A percentile compares a stretch with the other conserved stretches of the same genome.
These are phyloP conservation scores for Sporisorium iseilematis-ciliati DNA, from an alignment of 1,284 basidiomycete species.

Conservation along the genomic window DNA sequence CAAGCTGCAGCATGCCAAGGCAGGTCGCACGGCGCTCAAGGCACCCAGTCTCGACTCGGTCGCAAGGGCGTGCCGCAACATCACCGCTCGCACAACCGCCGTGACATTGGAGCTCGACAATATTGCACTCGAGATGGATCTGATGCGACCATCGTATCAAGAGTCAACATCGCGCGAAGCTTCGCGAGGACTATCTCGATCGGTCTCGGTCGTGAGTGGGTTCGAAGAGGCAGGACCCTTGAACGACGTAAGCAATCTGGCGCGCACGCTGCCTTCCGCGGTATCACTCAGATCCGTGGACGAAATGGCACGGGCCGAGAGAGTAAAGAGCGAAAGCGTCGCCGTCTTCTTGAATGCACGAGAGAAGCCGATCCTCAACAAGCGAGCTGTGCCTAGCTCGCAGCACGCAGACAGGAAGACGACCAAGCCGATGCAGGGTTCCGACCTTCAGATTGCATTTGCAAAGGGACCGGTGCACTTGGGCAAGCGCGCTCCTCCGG, in stretches of 20 bases:
- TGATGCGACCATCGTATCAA: constrained; percentile 27
- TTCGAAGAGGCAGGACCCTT: constrained; percentile 23
- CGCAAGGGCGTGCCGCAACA: constrained; percentile 84
- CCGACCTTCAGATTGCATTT: constrained; percentile 59
- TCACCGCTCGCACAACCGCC: constrained; percentile 75
- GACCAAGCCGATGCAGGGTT: constrained; percentile 40
- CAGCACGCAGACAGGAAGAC: constrained; percentile 23
- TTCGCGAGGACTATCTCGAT: constrained; percentile 25
- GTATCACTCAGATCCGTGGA: constrained; percentile 25
- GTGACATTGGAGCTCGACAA: constrained; percentile 76
- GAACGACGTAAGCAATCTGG: constrained; percentile 25
- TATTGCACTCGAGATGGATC: constrained; percentile 75
- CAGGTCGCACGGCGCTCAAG: constrained; percentile 76
- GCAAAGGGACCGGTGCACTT: constrained; percentile 59
- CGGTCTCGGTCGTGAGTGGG: constrained; percentile 31
- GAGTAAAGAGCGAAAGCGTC: constrained; percentile 35
- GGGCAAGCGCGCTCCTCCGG: constrained; percentile 32
- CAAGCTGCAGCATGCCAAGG: constrained; percentile 76
- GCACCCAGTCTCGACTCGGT: constrained; percentile 85
- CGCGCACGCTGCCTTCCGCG: constrained; percentile 33
- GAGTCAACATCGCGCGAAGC: constrained; percentile 11
- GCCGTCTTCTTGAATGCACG: constrained; percentile 42
- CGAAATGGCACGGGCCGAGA: constrained; percentile 31
- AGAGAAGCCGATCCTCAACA: constrained; percentile 49
- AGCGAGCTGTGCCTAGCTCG: constrained; percentile 22